Evolutionary conservation across 2,329 filamentous ascomycete species (phyloP).

Genomic region (Fusarium pseudonygamai): DNA sequence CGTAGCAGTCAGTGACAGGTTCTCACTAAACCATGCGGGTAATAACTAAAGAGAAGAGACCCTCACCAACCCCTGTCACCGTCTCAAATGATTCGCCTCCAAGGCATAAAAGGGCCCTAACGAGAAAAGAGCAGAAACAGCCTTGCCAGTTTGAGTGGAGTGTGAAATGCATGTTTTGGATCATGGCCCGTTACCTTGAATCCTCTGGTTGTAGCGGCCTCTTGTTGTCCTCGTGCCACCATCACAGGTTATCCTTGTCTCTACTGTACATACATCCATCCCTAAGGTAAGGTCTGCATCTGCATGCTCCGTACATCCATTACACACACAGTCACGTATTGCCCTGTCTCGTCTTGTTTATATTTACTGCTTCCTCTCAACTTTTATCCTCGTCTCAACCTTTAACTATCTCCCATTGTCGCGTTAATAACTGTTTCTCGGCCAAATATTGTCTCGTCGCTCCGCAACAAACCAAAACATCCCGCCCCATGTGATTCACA

Average conservation of each 20-base stretch:
- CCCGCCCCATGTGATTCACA: constrained; percentile 40
- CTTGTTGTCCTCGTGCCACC: constrained; percentile 32
- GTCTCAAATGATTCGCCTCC: constrained; percentile 28
- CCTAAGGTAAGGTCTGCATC: background rate
- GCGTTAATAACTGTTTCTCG: background rate
- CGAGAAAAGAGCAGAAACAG: constrained; percentile 22
- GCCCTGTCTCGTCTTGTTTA: constrained; percentile 9
- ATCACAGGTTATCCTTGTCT: constrained; percentile 26
- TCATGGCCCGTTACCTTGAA: constrained; percentile 23
- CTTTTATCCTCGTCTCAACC: background rate
- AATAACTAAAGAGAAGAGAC: background rate
- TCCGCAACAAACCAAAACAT: constrained; percentile 37
- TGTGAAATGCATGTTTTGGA: constrained; percentile 27
- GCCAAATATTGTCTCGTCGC: constrained; percentile 23
- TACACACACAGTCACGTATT: constrained; percentile 4
- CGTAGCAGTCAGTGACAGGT: background rate
- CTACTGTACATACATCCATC: background rate
- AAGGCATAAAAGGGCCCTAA: constrained; percentile 22
- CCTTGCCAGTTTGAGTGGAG: constrained; percentile 10
- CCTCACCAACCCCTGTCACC: constrained; percentile 16
- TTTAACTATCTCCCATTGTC: background rate
- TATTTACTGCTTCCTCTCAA: constrained; percentile 7
- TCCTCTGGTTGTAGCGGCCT: constrained; percentile 21
- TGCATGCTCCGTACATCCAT: background rate
- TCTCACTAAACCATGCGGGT: constrained; percentile 22